Evolutionary conservation across 495 filamentous ascomycete genomes (phyloP).

Genomic region (Neurospora intermedia): DNA sequence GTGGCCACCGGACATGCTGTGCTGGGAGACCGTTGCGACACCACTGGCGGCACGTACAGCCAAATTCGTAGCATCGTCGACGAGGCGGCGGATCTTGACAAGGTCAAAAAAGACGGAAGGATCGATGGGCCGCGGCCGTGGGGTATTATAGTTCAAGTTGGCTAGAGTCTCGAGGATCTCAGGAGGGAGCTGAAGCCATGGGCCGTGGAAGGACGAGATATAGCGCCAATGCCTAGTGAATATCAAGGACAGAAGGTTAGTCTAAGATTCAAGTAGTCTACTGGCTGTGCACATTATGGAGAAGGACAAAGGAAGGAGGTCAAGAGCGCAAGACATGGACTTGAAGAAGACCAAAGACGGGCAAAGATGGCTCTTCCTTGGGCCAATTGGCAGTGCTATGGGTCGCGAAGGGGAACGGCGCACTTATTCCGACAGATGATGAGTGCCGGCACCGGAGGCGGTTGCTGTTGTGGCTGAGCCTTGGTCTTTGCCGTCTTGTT

Average conservation of each 20-base stretch:
- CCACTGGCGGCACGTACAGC: constrained; percentile 66
- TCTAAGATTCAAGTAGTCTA: background rate
- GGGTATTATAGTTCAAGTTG: constrained; percentile 64
- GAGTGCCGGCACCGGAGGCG: constrained; percentile 3
- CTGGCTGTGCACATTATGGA: background rate
- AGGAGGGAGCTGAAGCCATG: constrained; percentile 76
- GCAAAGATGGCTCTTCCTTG: background rate
- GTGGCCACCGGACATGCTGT: constrained; percentile 42
- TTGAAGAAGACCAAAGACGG: background rate
- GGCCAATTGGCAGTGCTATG: background rate
- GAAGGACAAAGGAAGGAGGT: background rate
- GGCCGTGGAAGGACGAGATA: constrained; percentile 74
- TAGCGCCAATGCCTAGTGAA: constrained; percentile 62
- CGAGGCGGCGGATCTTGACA: constrained; percentile 63
- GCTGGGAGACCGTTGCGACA: constrained; percentile 50
- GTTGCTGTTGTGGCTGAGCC: background rate
- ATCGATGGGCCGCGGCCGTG: constrained; percentile 65
- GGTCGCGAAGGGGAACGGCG: background rate
- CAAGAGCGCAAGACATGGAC: background rate
- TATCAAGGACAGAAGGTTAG: background rate
- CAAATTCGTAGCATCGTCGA: constrained; percentile 67
- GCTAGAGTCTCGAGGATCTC: constrained; percentile 71
- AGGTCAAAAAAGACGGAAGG: constrained; percentile 74
- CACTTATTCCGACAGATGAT: constrained; percentile 15
- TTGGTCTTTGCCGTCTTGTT: constrained; percentile 11